phyloP scores from a whole-genome alignment of 495 filamentous ascomycete species.

The Penicillium simplicissimum region DNA sequence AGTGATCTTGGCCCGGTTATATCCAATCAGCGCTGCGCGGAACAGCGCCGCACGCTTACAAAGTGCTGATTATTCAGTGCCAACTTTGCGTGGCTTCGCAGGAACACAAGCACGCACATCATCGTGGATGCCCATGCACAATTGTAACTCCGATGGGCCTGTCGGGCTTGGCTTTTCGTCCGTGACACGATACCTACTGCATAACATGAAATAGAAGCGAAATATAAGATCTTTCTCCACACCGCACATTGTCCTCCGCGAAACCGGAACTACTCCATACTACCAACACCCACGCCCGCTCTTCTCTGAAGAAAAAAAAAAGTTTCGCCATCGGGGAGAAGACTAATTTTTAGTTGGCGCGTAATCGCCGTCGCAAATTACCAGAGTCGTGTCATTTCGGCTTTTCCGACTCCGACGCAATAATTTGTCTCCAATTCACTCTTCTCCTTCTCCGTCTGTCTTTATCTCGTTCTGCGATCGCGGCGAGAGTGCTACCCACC shows the following conservation, averaged over 20 bases:
- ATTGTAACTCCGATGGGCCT: not conserved
- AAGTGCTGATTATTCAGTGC: not conserved
- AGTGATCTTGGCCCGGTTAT: not conserved
- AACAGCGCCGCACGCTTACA: not conserved
- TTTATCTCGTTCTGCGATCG: not conserved
- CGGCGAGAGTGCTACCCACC: not conserved
- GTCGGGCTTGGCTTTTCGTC: not conserved
- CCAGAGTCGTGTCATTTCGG: not conserved
- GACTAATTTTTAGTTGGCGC: not conserved
- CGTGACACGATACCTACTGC: not conserved
- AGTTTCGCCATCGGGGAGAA: not conserved
- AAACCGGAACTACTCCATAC: not conserved
- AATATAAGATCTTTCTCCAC: not conserved
- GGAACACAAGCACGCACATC: not conserved
- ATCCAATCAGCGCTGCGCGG: slow-evolving; percentile 1
- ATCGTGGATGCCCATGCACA: slow-evolving; percentile 1
- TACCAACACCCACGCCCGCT: not conserved
- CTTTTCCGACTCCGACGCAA: not conserved
- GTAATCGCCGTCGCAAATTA: not conserved
- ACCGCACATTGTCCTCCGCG: not conserved
- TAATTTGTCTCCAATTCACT: not conserved
- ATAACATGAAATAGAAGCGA: not conserved
- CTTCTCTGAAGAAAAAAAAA: not conserved
- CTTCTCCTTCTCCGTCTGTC: not conserved
- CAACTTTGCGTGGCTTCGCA: not conserved